phyloP scores from a whole-genome alignment of 352 stramenopile species.

The Globisporangium camurandrum region DNA sequence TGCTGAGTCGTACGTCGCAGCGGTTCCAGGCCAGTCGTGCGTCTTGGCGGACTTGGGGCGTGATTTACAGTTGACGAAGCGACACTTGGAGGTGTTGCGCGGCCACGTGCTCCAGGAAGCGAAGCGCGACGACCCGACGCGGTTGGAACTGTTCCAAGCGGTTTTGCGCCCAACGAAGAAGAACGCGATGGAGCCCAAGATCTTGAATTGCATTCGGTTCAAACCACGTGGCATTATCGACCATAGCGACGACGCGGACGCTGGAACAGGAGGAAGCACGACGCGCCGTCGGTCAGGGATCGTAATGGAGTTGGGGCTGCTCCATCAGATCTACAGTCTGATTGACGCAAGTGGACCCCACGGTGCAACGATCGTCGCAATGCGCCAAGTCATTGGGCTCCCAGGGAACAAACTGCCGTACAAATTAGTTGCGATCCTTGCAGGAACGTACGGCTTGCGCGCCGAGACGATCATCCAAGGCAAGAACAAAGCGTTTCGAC shows the following conservation, averaged over 20 bases:
- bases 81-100: constrained; percentile 55
- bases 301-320: constrained; percentile 50
- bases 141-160: constrained; percentile 67
- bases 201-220: constrained; percentile 77
- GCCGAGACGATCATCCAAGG: constrained; percentile 70
- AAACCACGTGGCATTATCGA: constrained; percentile 17
- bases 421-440: constrained; percentile 61
- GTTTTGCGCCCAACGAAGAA: constrained; percentile 53
- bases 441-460: constrained; percentile 60
- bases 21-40: constrained; percentile 45
- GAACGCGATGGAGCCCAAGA: constrained; percentile 51
- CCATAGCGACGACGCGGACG: no score
- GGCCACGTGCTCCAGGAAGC: constrained; percentile 62
- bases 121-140: constrained; percentile 51
- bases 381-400: constrained; percentile 62
- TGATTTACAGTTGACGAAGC: constrained; percentile 60
- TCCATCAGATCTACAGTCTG: constrained; percentile 61
- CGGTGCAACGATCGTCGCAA: constrained; percentile 65
- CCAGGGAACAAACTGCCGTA: constrained; percentile 75
- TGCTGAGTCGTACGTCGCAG: constrained; percentile 52
- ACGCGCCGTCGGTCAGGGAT: constrained; percentile 26
- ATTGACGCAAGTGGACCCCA: constrained; percentile 62
- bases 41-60: constrained; percentile 66
- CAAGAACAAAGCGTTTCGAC: constrained; percentile 75
- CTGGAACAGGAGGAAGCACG: no score